These are phyloP conservation scores for Calonectria fujianensis DNA, from an alignment of 2,329 filamentous ascomycete genomes.

Conservation along the genomic window DNA sequence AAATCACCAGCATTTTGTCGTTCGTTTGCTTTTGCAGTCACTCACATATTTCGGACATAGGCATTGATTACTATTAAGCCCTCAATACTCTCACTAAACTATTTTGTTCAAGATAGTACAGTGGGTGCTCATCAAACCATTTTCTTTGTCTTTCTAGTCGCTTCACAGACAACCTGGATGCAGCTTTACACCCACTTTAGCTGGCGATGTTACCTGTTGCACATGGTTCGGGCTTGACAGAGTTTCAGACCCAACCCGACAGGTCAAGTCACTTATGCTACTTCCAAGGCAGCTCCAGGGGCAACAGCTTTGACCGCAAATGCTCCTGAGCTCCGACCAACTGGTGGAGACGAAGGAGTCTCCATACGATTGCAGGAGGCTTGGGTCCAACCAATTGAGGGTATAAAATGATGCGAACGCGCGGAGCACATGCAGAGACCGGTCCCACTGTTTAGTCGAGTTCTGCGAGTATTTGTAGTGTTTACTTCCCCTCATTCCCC, in stretches of 20 bases:
- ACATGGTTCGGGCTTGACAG: neutral
- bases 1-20: neutral
- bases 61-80: neutral
- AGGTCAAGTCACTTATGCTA: neutral
- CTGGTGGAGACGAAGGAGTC: neutral
- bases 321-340: neutral
- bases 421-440: neutral
- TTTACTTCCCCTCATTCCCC: neutral
- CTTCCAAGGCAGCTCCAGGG: neutral
- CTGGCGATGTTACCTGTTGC: neutral
- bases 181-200: neutral
- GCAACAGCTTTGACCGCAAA: neutral
- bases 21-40: neutral
- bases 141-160: too few relatives aligned
- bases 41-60: neutral
- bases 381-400: neutral
- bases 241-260: neutral
- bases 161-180: neutral
- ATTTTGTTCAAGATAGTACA: neutral
- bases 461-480: neutral
- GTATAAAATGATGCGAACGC: neutral
- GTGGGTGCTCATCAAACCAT: neutral
- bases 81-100: neutral
- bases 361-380: neutral
- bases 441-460: neutral